Base-by-base conservation (phyloP, 2,329 filamentous ascomycete genomes). In the Venturia pyrina region DNA sequence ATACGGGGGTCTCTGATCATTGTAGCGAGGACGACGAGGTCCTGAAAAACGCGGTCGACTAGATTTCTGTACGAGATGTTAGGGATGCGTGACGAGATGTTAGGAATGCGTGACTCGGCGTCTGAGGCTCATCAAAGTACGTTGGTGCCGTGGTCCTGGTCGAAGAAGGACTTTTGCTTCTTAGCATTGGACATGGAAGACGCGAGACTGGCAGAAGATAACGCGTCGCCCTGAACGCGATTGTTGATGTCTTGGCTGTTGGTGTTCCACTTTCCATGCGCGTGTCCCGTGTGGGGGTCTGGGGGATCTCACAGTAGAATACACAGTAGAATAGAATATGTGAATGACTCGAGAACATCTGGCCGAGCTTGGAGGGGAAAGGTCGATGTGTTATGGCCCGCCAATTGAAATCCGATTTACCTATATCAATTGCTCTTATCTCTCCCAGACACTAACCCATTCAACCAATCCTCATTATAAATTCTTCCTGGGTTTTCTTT, bases 151-250 rank as follows among this genome's bases (percentile, higher is more conserved):
- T 67, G 67, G 63, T 79, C 73, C 70, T 81, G 78, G 67, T 82
- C 79, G 71, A 82, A 82, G 74, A 83, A 82, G 68, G 79, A 80
- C 71, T 78, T 80, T 68, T 81, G 81, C 19, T 37, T 59, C 28
- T 37, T 34, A 69, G 69, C 72, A 69, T 59, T 57, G 50, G 53
- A 46, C 40, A 62, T 44, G 50, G 64, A 10, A n/a, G 15, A 40
- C 15, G 32, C 60, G 53, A 53, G 41, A 5, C 41, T 43, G 41
- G 41, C 17, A 21, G 19, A 24, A 21, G 24, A 28, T 21, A 65
- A 56, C 48, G 53, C 34, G 63, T 40, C 17, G 46, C 21, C 28
- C 4, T 28, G 28, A 28, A 28, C 21, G 46, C 56, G 43, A 40
- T 67, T 65, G 61, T 66, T 62, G 19, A 24, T 28, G 28, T 28